Evolutionary conservation across 108 stramenopile species (phyloP).

Genomic region (Cylindrotheca fusiformis): DNA sequence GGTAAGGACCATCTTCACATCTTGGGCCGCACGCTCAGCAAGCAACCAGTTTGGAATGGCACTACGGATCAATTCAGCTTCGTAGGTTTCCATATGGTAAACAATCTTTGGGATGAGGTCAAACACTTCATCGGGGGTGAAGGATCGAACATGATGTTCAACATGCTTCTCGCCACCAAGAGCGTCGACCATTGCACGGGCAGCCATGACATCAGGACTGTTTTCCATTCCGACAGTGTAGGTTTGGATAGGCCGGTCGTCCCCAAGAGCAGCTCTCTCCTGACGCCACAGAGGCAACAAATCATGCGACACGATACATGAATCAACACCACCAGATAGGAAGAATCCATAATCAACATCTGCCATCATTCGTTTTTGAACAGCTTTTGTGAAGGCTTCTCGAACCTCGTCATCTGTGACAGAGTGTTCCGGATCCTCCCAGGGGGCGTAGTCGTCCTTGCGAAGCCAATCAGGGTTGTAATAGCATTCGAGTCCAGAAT

Average conservation of each 20-base stretch:
- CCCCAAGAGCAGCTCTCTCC: slow-evolving; percentile 31
- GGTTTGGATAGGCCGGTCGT: slow-evolving; percentile 63
- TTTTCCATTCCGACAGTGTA: slow-evolving; percentile 80
- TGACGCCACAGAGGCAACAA: slow-evolving; percentile 56
- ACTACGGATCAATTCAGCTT: slow-evolving; percentile 76
- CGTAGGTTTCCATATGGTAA: slow-evolving; percentile 84
- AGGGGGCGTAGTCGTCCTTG: slow-evolving; percentile 57
- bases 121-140: slow-evolving; percentile 72
- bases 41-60: slow-evolving; percentile 77
- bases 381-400: slow-evolving; percentile 53
- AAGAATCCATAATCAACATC: slow-evolving; percentile 82
- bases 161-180: slow-evolving; percentile 54
- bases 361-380: slow-evolving; percentile 72
- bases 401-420: slow-evolving; percentile 62
- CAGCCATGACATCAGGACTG: slow-evolving; percentile 74
- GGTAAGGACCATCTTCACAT: slow-evolving; percentile 81
- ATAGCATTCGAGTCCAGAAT: slow-evolving; percentile 55
- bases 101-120: slow-evolving; percentile 71
- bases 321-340: slow-evolving; percentile 73
- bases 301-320: slow-evolving; percentile 63
- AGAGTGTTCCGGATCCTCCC: slow-evolving; percentile 41
- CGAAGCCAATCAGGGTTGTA: slow-evolving; percentile 72
- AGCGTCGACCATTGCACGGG: slow-evolving; percentile 60
- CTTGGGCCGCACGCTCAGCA: slow-evolving; percentile 62
- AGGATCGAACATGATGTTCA: slow-evolving; percentile 53